phyloP scores from a whole-genome alignment of 1,139 yeast species.

The Martiniozyma asiatica region DNA sequence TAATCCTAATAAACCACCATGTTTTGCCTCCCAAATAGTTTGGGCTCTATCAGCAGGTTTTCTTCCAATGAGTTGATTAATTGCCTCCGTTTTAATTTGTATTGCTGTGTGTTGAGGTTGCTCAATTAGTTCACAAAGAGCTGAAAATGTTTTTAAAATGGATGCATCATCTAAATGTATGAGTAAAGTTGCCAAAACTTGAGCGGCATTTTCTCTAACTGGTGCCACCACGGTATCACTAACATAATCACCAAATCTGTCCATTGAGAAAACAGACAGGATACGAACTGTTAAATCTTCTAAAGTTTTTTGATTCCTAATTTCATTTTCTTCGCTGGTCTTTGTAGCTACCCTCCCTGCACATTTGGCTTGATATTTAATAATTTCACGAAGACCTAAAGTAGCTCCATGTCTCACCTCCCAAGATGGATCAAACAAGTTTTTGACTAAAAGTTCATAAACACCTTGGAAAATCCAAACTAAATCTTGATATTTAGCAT shows the following conservation, averaged over 20 bases:
- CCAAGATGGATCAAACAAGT: conserved; percentile 81
- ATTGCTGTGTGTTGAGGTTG: conserved; percentile 34
- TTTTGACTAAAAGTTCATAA: conserved; percentile 71
- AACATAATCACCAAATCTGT: conserved; percentile 93
- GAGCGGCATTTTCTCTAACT: conserved; percentile 93
- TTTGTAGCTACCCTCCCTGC: conserved; percentile 75
- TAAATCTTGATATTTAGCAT: conserved; percentile 62
- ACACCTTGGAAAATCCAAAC: conserved; percentile 98
- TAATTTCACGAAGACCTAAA: conserved; percentile 77
- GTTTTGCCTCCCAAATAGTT: conserved; percentile 87
- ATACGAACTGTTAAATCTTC: conserved; percentile 85
- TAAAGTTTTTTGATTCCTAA: conserved; percentile 54
- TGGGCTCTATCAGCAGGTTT: conserved; percentile 16
- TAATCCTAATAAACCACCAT: conserved; percentile 93
- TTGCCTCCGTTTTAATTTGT: not conserved
- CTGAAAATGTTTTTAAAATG: conserved; percentile 49
- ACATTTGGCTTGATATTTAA: conserved; percentile 73
- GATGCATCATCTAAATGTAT: conserved; percentile 54
- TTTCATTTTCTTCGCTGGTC: conserved; percentile 47
- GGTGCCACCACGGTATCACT: conserved; percentile 98
- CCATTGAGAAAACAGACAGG: conserved; percentile 80
- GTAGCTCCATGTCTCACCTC: conserved; percentile 96
- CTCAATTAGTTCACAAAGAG: conserved; percentile 56
- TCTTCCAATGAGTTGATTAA: conserved; percentile 22
- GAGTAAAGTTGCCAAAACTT: conserved; percentile 79